Evolutionary conservation across 345 rosid species (phyloP), one percentile per base, ranked within the genome.

Genomic region (Eucalyptus pumila): DNA sequence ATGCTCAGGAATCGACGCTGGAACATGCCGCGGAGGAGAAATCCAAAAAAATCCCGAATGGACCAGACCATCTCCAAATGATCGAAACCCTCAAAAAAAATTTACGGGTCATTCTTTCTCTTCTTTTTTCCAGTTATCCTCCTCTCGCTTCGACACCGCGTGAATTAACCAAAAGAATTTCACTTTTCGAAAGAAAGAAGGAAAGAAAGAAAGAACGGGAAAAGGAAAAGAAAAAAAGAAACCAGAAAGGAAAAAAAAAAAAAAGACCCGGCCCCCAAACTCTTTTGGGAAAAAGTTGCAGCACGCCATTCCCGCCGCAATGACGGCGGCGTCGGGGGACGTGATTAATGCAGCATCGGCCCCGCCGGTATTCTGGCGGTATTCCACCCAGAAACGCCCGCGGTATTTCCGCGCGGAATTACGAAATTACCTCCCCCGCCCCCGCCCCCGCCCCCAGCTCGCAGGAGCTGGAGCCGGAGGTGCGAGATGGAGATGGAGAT

Each of bases 281-380:
- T 23, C 47, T 37, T 37, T 76, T 76, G 83, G 47, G 69, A 67
- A 69, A 27, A 88, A 87, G 88, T 87, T 88, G 89, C 92, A 92
- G 96, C 93, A 96, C 95, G 94, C 95, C 95, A 93, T 94, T 91
- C 89, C 93, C 92, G 98, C 99, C 98, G 99, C 96, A 92, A 96
- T 94, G 89, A 80, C 98, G 95, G 96, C 97, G 92, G 91, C 90
- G 94, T 37, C 85, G 87, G 86, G 80, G 91, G 92, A 90, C 90
- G 60, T 52, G 86, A 37, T 49, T 65, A 87, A 86, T 69, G 60
- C 72, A 60, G 44, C 88, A 23, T 83, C 58, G 34, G 8, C 76
- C 42, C 37, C 86, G 8, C 54, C 34, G 49, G 49, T 88, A 89
- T 72, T 81, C 40, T 54, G 83, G 60, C 42, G 30, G 37, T 32